Conservation (phyloP, 116 monocot genomes). For the Iris pallida region DNA sequence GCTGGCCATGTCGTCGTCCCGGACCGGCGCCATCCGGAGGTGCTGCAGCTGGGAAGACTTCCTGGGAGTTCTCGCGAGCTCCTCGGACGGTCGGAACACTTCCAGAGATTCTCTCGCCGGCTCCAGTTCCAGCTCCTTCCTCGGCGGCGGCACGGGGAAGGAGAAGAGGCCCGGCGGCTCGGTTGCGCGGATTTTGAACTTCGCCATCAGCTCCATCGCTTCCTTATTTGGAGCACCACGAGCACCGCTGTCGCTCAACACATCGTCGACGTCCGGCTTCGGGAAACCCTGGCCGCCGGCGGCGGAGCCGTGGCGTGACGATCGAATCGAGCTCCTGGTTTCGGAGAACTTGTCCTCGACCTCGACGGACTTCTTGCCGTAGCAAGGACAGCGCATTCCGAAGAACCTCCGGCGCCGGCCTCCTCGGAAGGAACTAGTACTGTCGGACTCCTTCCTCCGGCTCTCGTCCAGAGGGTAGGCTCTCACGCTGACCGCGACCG, state of each 20-base stretch:
- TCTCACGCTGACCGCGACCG: neutral
- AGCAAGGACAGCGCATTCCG: slow-evolving; percentile 12
- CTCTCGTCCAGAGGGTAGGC: too few species aligned
- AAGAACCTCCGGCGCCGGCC: slow-evolving; percentile 7
- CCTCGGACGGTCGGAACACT: slow-evolving; percentile 8
- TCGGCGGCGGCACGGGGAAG: neutral
- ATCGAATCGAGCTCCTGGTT: slow-evolving; percentile 1
- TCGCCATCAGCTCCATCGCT: neutral
- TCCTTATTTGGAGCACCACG: too few species aligned
- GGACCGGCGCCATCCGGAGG: too few species aligned
- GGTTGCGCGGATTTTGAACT: slow-evolving; percentile 8
- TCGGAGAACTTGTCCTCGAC: slow-evolving; percentile 21
- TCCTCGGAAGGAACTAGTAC: too few species aligned
- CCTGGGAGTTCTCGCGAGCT: too few species aligned
- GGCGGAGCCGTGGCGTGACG: too few species aligned
- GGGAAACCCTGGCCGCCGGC: too few species aligned
- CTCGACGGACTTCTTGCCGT: slow-evolving; percentile 16
- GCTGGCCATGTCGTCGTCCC: slow-evolving; percentile 53
- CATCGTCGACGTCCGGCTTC: too few species aligned
- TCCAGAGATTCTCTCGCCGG: slow-evolving; percentile 9
- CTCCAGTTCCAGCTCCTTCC: neutral
- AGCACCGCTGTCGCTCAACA: too few species aligned
- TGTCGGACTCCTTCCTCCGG: too few species aligned
- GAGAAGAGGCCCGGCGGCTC: neutral
- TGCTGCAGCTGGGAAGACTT: too few species aligned